Base-by-base conservation (phyloP, 495 filamentous ascomycete genomes). In the Neurospora sp. region DNA sequence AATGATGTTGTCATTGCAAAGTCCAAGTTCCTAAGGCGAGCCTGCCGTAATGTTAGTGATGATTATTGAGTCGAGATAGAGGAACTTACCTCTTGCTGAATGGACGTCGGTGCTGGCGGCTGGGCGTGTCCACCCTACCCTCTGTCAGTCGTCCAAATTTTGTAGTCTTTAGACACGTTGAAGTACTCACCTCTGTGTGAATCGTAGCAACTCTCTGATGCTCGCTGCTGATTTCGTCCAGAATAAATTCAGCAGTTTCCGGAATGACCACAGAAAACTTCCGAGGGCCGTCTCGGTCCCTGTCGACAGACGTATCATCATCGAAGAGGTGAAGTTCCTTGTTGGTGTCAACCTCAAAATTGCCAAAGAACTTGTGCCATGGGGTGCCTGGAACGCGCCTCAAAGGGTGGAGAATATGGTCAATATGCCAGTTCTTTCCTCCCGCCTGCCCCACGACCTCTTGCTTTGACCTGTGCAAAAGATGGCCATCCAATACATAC, bases 351-450 rank as follows among this genome's bases (percentile, higher is more conserved):
- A 24, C n/a, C 11, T 66, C 31, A 37, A 72, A 1, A 21, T 74
- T 71, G 28, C 72, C 75, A 62, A 76, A 74, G 45, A 76, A 76
- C n/a, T 76, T 76, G 73, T 76, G 73, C 75, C 75, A 76, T 5
- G 59, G 70, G 37, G 70, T 76, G 17, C 75, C 75, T 39, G 75
- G 75, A 11, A 76, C 72, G 37, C 72, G 75, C 45, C 72, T 72
- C 69, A 74, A 24, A 8, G 75, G 73, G 37, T 70, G 45, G 8
- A 48, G 70, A 21, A 72, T 6, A 39, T 39, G 40, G 15, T 76
- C 75, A 2, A 39, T 24, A 17, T 74, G 75, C 70, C 70, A 76
- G 70, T 72, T 72, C 19, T 28, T 10, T 37, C 34, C 39, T 3
- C 72, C 37, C 45, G 43, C 45, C 38, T 24, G 11, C 9, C 72